phyloP scores from a whole-genome alignment of 2,329 filamentous ascomycete genomes.

The Mariannaea sp. region DNA sequence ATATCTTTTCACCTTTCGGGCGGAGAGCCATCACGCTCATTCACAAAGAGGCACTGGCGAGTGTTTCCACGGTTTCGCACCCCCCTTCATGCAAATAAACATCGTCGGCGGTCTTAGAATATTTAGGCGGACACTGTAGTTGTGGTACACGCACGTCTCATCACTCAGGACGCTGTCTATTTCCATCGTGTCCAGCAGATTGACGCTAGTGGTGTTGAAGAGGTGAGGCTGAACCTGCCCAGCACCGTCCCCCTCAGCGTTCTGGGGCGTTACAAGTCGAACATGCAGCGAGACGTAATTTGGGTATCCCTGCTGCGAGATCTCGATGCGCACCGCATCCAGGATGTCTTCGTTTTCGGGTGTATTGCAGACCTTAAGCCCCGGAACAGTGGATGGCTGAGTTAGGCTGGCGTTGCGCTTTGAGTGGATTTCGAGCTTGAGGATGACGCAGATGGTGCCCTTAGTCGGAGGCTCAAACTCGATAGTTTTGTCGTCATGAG shows the following conservation, averaged over 20 bases:
- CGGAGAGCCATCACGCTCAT: no score
- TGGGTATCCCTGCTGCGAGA: conserved; percentile 17
- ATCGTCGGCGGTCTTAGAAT: neutral
- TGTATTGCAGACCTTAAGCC: neutral
- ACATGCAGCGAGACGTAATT: conserved; percentile 26
- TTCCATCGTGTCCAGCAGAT: neutral
- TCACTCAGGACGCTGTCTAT: neutral
- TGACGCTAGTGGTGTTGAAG: conserved; percentile 19
- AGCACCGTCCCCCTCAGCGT: neutral
- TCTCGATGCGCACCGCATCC: conserved; percentile 28
- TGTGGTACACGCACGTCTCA: no score
- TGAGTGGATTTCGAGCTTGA: conserved; percentile 15
- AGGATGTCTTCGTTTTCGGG: conserved; percentile 6
- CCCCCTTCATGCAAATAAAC: no score
- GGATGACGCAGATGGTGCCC: conserved; percentile 17
- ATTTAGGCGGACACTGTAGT: neutral
- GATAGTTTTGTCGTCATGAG: conserved; percentile 8
- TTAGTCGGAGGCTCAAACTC: conserved; percentile 11
- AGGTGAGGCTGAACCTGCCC: conserved; percentile 10
- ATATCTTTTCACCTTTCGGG: no score
- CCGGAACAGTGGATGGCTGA: neutral
- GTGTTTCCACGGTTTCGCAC: no score
- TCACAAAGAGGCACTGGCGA: no score
- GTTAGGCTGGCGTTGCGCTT: neutral
- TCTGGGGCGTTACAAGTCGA: conserved; percentile 24